A percentile compares a stretch with the other conserved stretches of the same genome.
Conservation (phyloP, 345 rosid genomes). For the Bruguiera gymnorhiza region DNA sequence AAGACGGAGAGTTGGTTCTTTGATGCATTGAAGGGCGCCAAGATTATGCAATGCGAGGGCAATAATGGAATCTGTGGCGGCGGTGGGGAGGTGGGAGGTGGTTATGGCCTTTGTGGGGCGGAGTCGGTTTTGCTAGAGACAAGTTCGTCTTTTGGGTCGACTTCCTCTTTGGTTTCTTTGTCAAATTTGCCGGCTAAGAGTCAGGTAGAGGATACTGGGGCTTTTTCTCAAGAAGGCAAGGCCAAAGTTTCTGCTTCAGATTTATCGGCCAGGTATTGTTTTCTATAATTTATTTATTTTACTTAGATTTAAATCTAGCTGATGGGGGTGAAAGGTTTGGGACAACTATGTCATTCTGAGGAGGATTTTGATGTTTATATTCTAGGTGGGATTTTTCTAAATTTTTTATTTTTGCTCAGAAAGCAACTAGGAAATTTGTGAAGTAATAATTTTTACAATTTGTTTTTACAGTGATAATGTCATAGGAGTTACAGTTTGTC, state of each 20-base stretch:
- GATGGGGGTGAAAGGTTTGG: too few relatives aligned
- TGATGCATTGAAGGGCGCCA: constrained; percentile 65
- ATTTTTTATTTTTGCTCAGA: too few relatives aligned
- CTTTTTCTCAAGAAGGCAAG: constrained; percentile 27
- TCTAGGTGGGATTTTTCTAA: too few relatives aligned
- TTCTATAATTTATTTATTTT: background rate
- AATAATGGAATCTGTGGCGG: constrained; percentile 1
- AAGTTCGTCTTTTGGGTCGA: constrained; percentile 71
- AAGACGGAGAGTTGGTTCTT: constrained; percentile 77
- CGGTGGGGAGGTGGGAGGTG: constrained; percentile 5
- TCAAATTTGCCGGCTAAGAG: constrained; percentile 55
- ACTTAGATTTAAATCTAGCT: too few relatives aligned
- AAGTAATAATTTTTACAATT: constrained; percentile 7
- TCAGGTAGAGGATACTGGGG: constrained; percentile 37
- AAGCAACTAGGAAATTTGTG: too few relatives aligned
- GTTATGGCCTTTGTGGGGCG: constrained; percentile 34
- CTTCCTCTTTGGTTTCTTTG: constrained; percentile 62
- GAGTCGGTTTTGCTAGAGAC: constrained; percentile 74
- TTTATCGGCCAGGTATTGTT: constrained; percentile 44
- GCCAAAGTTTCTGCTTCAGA: constrained; percentile 40
- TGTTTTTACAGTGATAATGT: constrained; percentile 36
- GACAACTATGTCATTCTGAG: too few relatives aligned
- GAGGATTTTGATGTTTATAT: too few relatives aligned
- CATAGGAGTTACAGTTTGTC: constrained; percentile 18
- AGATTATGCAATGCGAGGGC: constrained; percentile 37